Evolutionary conservation across 2,329 filamentous ascomycete species (phyloP), one percentile per base, ranked within the genome.

Genomic region (Botryotinia calthae): DNA sequence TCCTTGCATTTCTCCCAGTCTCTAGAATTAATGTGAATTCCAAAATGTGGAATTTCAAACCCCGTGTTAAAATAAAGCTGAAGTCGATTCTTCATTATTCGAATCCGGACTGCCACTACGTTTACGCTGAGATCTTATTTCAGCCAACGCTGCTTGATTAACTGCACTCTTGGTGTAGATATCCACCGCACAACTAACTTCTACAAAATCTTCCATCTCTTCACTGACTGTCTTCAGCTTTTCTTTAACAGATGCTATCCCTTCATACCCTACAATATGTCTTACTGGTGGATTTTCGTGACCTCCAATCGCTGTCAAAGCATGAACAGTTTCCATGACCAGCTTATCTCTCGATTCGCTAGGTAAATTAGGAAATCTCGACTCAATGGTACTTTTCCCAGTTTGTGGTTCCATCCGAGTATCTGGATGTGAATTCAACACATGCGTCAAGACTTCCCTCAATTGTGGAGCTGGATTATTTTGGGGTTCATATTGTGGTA

Each of bases 161-260:
- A 80, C 76, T 73, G 79, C 79, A 70, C 78, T 81, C 61, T 78
- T 78, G 18, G 48, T 67, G 51, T 80, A 80, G 22, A 80, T 80
- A 76, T 81, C 79, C 8, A 80, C 79, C 1, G 79, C 78, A 72
- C 78, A 86, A 79, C 94, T 98, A 40, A 94, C 91, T 78, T 97
- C 94, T 42, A 97, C 91, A 82, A 98, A 98, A 77, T 98, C 96
- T 82, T 98, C 96, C 72, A 98, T 84, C 84, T 98, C 96, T 81
- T 98, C 95, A 75, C 94, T 97, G 4, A 98, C 93, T 2, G 94
- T 98, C 84, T 97, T 97, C 72, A 99, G 84, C 83, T 98, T 98
- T 83, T 98, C 96, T 81, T 95, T 97, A 56, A 98, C 95, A 58
- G 93, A 93, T 9, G 89, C 87, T 20, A 95, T 92, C 0, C 93